Evolutionary conservation across 176 grass and related monocot genomes (phyloP), one percentile per base, ranked within the genome.

Genomic region (Olyra latifolia): DNA sequence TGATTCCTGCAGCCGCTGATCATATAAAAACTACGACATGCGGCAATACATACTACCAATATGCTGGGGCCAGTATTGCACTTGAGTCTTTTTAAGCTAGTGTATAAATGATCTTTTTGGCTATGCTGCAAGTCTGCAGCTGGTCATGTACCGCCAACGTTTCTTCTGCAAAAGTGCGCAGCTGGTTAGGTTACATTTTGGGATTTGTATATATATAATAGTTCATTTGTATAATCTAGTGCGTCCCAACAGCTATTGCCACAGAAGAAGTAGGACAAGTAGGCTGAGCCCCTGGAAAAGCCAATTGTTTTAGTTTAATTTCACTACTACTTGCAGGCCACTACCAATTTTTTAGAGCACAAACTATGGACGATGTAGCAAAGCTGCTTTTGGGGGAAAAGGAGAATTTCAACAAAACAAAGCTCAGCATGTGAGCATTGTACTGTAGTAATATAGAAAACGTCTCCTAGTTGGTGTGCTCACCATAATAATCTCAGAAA

Each of bases 1-100:
- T 85, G 82, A 84, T 84, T 69, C 87, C 76, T 75, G 76, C 81
- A 88, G 32, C 81, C 75, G 32, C 44, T 68, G 49, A 80, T 72
- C 20, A 23, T 84, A 69, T 75, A 27, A 38, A 67, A 74, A 74
- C 24, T 72, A 84, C 10, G 61, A 68, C 86, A 84, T 88, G 76
- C 9, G 69, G 76, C 81, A 75, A 69, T 32, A 17, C 74, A n/a
- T 24, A 40, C 76, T 20, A 40, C 76, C 69, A 80, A 75, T 81
- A 76, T 89, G 82, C 55, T 27, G 66, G 24, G 22, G 55, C 22
- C 4, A 56, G 54, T 44, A 9, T 74, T 66, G 49, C 70, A 82
- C 0, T 3, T 47, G 22, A 27, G 42, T 55, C 24, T 43, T 74
- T 32, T 79, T 60, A 48, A 66, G 43, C 42, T 53, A 70, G 29